Evolutionary conservation across 345 rosid species (phyloP), one percentile per base, ranked within the genome.

Genomic region (Gossypium thurberi): DNA sequence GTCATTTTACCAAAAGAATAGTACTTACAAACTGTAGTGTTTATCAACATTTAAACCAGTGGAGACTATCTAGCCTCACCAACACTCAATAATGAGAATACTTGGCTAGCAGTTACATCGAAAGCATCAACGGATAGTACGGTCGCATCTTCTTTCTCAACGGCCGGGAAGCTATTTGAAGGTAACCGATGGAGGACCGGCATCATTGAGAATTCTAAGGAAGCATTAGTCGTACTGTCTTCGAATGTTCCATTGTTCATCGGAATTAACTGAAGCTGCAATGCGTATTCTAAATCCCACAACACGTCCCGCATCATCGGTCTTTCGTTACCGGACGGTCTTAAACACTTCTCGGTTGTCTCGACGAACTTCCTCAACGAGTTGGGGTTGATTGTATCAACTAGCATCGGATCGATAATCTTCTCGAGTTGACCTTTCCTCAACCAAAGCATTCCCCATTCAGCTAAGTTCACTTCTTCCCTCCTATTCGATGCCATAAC

Each of bases 281-380:
- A 55, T 20, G 88, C 78, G 52, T 81, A 81, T 64, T 83, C 82
- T 78, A 85, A 76, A 73, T 86, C 90, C 88, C 92, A 92, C 37
- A 81, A 56, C 73, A 89, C 92, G 66, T 87, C 90, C 0, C 58
- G 77, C 92, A 92, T 92, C 0, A 56, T 58, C 46, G 94, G 90
- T 75, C 94, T 84, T 73, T 82, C 83, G 0, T 68, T 67, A 0
- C 84, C 82, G 20, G 74, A 69, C 42, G 85, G 91, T 20, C 67
- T 79, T 84, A 90, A 76, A 80, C 97, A 92, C 67, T 85, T 87
- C 78, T 85, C 86, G 0, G 79, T 84, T 0, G 79, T 78, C 26
- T 86, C 89, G 10, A 63, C 62, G 28, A 86, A 90, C 68, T 85
- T 91, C 68, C 78, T 82, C 37, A 80, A 60, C 9, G 89, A 85